phyloP scores from a whole-genome alignment of 192 early-diverging fungal species.

The Coemansia reversa region DNA sequence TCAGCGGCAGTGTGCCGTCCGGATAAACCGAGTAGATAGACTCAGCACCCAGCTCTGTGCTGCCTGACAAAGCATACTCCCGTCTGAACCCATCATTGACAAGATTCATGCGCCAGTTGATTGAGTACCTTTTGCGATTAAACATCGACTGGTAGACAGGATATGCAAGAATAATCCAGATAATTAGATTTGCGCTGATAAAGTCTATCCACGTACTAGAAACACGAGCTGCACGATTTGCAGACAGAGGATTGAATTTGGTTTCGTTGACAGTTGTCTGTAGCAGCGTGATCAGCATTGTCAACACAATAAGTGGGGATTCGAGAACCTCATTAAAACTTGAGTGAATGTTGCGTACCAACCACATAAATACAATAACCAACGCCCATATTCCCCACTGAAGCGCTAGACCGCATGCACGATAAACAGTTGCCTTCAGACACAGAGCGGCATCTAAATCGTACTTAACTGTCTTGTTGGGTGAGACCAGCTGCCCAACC shows the following conservation, averaged over 20 bases:
- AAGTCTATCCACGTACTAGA: constrained; percentile 28
- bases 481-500: constrained; percentile 19
- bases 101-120: constrained; percentile 35
- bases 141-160: constrained; percentile 46
- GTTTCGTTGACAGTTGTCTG: constrained; percentile 23
- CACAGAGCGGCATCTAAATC: not conserved
- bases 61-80: constrained; percentile 17
- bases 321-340: constrained; percentile 44
- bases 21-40: not conserved
- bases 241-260: constrained; percentile 9
- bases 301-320: constrained; percentile 25
- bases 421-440: not conserved
- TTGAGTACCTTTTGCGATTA: constrained; percentile 32
- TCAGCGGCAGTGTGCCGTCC: not conserved
- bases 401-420: not conserved
- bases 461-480: constrained; percentile 1
- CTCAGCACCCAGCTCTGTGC: not conserved
- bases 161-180: constrained; percentile 37
- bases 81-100: constrained; percentile 31
- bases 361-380: constrained; percentile 17
- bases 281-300: constrained; percentile 21
- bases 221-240: constrained; percentile 5
- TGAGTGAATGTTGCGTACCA: constrained; percentile 41
- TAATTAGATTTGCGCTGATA: constrained; percentile 27
- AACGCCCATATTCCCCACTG: constrained; percentile 6